Evolutionary conservation across 768 basidiomycete genomes (phyloP).

Genomic region (Tricholoma bakamatsutake): DNA sequence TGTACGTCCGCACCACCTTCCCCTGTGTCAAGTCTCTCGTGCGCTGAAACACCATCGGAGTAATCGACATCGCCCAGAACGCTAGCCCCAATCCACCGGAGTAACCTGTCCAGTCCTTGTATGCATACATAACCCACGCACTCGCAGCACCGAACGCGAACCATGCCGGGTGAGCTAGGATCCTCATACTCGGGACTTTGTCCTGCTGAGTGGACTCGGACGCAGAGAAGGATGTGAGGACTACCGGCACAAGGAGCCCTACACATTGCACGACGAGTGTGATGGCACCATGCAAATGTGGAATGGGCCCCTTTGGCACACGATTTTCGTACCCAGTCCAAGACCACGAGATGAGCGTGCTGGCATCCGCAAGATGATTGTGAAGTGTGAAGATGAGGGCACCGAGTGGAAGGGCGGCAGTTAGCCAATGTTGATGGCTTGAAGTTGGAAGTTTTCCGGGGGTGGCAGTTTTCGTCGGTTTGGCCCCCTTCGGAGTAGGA

Average conservation of each 20-base stretch:
- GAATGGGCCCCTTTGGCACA: conserved; percentile 59
- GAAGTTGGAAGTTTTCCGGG: neutral
- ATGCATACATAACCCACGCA: conserved; percentile 51
- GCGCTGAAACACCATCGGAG: conserved; percentile 47
- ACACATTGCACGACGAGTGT: conserved; percentile 59
- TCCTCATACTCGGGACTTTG: conserved; percentile 15
- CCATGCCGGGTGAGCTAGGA: conserved; percentile 44
- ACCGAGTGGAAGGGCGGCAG: conserved; percentile 52
- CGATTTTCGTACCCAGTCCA: conserved; percentile 81
- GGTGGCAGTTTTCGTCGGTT: neutral
- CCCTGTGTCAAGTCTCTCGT: conserved; percentile 33
- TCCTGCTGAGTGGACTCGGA: neutral
- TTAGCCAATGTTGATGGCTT: conserved; percentile 13
- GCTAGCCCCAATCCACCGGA: conserved; percentile 57
- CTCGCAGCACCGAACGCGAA: conserved; percentile 48
- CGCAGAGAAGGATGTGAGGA: conserved; percentile 20
- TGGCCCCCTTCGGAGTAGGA: conserved; percentile 7
- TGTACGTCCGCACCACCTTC: conserved; percentile 44
- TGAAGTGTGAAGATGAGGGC: conserved; percentile 68
- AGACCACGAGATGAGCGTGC: conserved; percentile 78
- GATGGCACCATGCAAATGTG: conserved; percentile 63
- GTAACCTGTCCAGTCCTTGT: conserved; percentile 67
- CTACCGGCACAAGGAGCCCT: conserved; percentile 43
- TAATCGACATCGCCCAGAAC: conserved; percentile 57
- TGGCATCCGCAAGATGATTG: conserved; percentile 66